Evolutionary conservation across 2,329 filamentous ascomycete genomes (phyloP).

Genomic region (Colletotrichum sp.): DNA sequence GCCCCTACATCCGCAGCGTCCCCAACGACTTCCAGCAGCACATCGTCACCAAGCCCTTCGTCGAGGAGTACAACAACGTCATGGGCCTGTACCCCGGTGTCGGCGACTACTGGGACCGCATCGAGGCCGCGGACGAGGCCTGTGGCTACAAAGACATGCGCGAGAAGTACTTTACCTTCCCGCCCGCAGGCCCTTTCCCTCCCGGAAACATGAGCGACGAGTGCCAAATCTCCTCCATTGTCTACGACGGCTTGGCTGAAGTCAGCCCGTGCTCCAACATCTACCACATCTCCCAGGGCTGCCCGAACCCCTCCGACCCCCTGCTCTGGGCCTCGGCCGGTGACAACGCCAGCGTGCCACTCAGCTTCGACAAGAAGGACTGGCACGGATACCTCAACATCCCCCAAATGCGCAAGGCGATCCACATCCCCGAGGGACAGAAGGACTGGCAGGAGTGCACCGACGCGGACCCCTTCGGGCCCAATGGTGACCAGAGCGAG

Average conservation of each 20-base stretch:
- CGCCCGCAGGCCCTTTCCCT: conserved; percentile 67
- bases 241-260: conserved; percentile 55
- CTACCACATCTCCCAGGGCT: conserved; percentile 77
- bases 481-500: conserved; percentile 49
- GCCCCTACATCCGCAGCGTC: conserved; percentile 63
- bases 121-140: conserved; percentile 56
- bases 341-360: conserved; percentile 33
- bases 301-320: conserved; percentile 72
- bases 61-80: conserved; percentile 64
- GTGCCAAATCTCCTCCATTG: conserved; percentile 61
- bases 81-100: conserved; percentile 61
- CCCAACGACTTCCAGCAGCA: conserved; percentile 48
- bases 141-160: conserved; percentile 71
- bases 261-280: conserved; percentile 82
- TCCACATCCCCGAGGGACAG: conserved; percentile 62
- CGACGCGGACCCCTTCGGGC: conserved; percentile 43
- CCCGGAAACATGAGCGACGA: conserved; percentile 38
- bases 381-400: conserved; percentile 71
- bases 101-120: conserved; percentile 55
- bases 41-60: conserved; percentile 60
- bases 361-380: conserved; percentile 67
- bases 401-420: conserved; percentile 70
- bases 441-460: conserved; percentile 42
- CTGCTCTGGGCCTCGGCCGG: conserved; percentile 68
- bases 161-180: conserved; percentile 69